These are phyloP conservation scores for Aspergillus kassunensis DNA, from an alignment of 495 filamentous ascomycete genomes.

Conservation along the genomic window DNA sequence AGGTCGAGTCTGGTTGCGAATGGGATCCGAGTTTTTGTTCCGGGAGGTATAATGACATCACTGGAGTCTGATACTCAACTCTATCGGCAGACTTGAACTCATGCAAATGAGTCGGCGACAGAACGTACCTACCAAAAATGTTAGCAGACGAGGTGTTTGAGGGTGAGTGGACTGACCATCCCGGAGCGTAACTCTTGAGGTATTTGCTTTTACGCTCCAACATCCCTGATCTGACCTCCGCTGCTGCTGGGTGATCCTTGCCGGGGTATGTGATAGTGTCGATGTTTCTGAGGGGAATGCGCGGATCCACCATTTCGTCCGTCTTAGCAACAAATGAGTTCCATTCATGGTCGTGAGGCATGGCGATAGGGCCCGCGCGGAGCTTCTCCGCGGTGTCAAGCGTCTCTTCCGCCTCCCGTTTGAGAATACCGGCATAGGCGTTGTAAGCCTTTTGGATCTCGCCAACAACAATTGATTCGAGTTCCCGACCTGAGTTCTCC, in stretches of 20 bases:
- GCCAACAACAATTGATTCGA: constrained; percentile 91
- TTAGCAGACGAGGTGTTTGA: constrained; percentile 24
- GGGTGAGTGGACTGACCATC: constrained; percentile 62
- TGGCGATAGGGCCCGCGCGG: constrained; percentile 74
- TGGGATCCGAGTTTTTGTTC: constrained; percentile 95
- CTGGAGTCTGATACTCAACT: constrained; percentile 64
- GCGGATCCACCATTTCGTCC: constrained; percentile 83
- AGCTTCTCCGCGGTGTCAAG: constrained; percentile 77
- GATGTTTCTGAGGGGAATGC: constrained; percentile 68
- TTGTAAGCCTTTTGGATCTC: constrained; percentile 98
- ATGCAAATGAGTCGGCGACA: constrained; percentile 94
- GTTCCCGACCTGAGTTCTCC: constrained; percentile 87
- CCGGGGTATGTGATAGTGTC: constrained; percentile 94
- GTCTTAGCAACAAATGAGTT: constrained; percentile 74
- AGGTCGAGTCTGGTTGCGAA: constrained; percentile 75
- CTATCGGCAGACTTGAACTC: constrained; percentile 92
- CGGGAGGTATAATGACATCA: constrained; percentile 93
- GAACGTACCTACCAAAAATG: constrained; percentile 69
- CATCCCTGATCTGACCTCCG: constrained; percentile 83
- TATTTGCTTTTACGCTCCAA: constrained; percentile 98
- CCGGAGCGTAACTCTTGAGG: constrained; percentile 93
- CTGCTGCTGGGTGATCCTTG: constrained; percentile 78
- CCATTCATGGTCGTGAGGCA: constrained; percentile 94
- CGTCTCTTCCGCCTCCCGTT: constrained; percentile 78
- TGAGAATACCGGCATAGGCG: constrained; percentile 83